Base-by-base conservation (phyloP, 164 flowering plant genomes). In the Kalanchoe fedtschenkoi region DNA sequence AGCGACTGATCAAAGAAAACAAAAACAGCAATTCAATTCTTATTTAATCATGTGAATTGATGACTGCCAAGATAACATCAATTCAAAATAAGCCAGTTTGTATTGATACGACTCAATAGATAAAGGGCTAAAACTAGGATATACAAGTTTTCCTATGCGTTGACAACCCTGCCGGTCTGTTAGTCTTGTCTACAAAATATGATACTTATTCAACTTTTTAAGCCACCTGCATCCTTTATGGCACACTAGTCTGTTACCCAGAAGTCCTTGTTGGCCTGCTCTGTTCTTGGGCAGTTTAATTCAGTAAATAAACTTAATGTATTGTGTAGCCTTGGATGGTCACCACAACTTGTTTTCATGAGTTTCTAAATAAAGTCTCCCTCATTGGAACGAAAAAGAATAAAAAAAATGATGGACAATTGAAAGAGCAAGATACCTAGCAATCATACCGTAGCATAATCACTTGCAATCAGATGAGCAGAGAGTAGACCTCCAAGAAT, bases 401-500 rank as follows among this genome's bases (percentile, higher is more conserved):
- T 38, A 32, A 35, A 5, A 0, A 5, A 29, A 34, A 24, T 44
- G 32, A 55, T 56, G 21, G 10, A 65, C 26, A 35, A 62, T 56
- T 42, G 54, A 33, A 14, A 58, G 32, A 68, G 16, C 4, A 19
- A 62, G 21, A 33, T 33, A 37, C 28, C 28, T 22, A 58, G 22
- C 24, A 68, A 51, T 51, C 56, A 17, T 90, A 93, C 97, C 81
- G 89, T 88, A 57, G 90, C 83, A 79, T 80, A 78, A 75, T 93
- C 97, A 74, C 89, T 88, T 44, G 99, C 99, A 74, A 93, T 84
- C 63, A 90, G 91, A 81, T 93, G 99, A 58, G 95, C 96, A 58
- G 99, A 90, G 46, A 93, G 87, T 71, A 93, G 77, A 61, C 99
- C 96, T 67, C 99, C 99, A 70, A 93, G 91, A 58, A 93, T 68